Conservation (phyloP, 1,139 yeast genomes). For the Lodderomyces beijingensis region DNA sequence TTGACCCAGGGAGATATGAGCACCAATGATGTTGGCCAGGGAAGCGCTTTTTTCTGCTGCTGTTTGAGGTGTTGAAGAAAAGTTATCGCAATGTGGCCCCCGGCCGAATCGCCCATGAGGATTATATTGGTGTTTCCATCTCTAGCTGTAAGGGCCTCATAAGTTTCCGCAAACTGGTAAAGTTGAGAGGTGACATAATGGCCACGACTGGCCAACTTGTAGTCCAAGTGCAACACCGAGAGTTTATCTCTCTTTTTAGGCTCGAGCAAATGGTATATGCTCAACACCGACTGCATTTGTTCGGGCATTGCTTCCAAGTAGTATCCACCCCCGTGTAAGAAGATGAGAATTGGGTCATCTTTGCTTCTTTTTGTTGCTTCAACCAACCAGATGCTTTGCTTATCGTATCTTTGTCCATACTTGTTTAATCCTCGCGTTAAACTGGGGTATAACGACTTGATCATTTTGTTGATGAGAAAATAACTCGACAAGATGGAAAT, state of each 20-base stretch:
- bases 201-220: conserved; percentile 32
- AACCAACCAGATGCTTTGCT: conserved; percentile 35
- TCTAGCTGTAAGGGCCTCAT: conserved; percentile 18
- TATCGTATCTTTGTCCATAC: conserved; percentile 31
- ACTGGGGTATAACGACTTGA: conserved; percentile 6
- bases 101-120: conserved; percentile 43
- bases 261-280: conserved; percentile 29
- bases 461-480: conserved; percentile 9
- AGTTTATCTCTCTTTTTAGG: conserved; percentile 20
- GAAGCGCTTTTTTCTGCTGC: conserved; percentile 4
- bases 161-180: conserved; percentile 29
- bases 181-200: conserved; percentile 32
- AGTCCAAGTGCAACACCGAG: conserved; percentile 36
- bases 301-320: conserved; percentile 29
- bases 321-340: conserved; percentile 45
- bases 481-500: conserved; percentile 7
- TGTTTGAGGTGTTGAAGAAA: conserved; percentile 25
- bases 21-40: conserved; percentile 27
- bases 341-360: conserved; percentile 36
- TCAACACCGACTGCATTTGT: conserved; percentile 30
- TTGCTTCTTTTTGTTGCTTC: conserved; percentile 20
- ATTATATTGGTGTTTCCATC: conserved; percentile 27
- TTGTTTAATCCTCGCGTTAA: conserved; percentile 18
- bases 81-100: conserved; percentile 33
- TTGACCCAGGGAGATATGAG: conserved; percentile 42